These are phyloP conservation scores for Leucosporidium scottii DNA, from an alignment of 768 basidiomycete species.

Conservation along the genomic window DNA sequence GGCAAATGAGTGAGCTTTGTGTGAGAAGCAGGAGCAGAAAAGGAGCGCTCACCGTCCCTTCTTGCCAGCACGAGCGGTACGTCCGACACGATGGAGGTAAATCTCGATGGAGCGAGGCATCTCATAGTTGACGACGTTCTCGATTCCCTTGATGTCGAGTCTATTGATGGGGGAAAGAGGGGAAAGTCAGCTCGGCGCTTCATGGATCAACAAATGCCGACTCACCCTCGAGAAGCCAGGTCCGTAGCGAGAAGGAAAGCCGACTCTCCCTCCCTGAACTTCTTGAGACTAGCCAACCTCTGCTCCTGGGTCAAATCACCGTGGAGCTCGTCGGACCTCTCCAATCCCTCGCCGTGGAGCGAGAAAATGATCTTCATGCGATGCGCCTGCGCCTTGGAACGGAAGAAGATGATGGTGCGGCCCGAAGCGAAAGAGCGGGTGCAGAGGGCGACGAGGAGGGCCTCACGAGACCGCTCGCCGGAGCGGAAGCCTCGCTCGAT, in stretches of 20 bases:
- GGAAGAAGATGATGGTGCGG: conserved; percentile 82
- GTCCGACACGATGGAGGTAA: conserved; percentile 81
- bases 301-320: conserved; percentile 95
- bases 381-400: conserved; percentile 95
- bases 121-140: conserved; percentile 97
- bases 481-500: conserved; percentile 40
- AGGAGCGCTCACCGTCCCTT: conserved; percentile 72
- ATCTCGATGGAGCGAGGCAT: conserved; percentile 86
- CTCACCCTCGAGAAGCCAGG: conserved; percentile 57
- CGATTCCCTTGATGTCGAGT: conserved; percentile 93
- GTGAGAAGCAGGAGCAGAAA: too few species aligned
- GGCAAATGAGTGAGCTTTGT: not conserved
- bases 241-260: conserved; percentile 95
- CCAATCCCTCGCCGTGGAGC: conserved; percentile 52
- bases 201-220: not conserved
- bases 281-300: conserved; percentile 77
- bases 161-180: conserved; percentile 39
- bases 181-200: not conserved
- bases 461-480: conserved; percentile 32
- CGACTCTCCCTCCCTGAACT: conserved; percentile 78
- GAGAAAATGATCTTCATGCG: conserved; percentile 92
- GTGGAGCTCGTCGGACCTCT: conserved; percentile 67
- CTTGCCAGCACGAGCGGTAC: conserved; percentile 54
- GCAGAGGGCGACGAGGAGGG: conserved; percentile 68
- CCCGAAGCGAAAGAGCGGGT: conserved; percentile 70